These are phyloP conservation scores for Xylaria sp. DNA, from an alignment of 2,329 filamentous ascomycete genomes.

Conservation along the genomic window DNA sequence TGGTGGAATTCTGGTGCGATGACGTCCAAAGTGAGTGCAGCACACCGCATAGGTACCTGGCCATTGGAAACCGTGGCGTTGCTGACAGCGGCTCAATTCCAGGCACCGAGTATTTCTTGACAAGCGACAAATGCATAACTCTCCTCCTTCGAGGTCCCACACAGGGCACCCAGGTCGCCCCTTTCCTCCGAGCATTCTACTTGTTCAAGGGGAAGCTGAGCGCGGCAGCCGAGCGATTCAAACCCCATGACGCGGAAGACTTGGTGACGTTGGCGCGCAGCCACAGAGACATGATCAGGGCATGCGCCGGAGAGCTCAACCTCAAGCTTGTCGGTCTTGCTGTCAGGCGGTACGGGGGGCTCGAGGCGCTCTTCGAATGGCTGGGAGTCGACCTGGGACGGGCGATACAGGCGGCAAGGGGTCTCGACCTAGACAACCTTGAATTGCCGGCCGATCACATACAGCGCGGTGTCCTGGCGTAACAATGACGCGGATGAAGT, in stretches of 20 bases:
- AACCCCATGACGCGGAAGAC: constrained; percentile 8
- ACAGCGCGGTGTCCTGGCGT: constrained; percentile 1
- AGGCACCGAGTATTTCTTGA: neutral
- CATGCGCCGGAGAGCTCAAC: neutral
- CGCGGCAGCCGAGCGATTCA: constrained; percentile 2
- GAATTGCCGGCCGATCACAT: neutral
- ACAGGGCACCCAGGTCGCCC: neutral
- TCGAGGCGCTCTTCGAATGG: neutral
- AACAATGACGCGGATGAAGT: too few relatives aligned
- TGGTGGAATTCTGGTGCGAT: constrained; percentile 8
- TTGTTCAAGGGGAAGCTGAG: constrained; percentile 15
- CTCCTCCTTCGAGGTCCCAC: neutral
- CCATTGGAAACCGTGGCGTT: neutral
- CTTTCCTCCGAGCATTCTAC: constrained; percentile 7
- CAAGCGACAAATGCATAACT: neutral
- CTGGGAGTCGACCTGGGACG: constrained; percentile 2
- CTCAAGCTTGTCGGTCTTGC: constrained; percentile 3
- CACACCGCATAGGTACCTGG: neutral
- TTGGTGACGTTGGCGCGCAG: neutral
- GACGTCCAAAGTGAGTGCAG: constrained; percentile 6
- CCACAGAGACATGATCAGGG: neutral
- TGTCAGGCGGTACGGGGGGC: constrained; percentile 3
- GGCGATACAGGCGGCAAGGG: constrained; percentile 1
- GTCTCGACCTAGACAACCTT: neutral
- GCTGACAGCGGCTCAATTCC: too few relatives aligned